Base-by-base conservation (phyloP, 1,284 basidiomycete species). In the Marasmius oreades region DNA sequence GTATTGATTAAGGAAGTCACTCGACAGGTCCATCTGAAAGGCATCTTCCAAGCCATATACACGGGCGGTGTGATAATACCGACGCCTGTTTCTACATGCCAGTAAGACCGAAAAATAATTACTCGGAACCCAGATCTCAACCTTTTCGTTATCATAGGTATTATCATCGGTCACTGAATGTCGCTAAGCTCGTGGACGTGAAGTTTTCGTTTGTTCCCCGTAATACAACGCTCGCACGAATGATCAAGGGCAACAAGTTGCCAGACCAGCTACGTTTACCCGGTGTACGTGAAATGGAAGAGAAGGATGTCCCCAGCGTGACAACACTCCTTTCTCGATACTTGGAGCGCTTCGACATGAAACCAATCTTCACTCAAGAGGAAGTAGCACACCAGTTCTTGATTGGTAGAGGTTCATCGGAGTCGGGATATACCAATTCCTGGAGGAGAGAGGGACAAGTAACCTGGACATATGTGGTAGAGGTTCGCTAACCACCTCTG, bases 1-100 rank as follows among this genome's bases (percentile, higher is more conserved):
- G 92, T 99, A 24, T 81, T 99, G 52, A 99, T 99, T 76, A 98
- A 98, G 72, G 97, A 99, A 71, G 92, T 99, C 26, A 99, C 97
- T 0, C 84, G 97, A 16, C 92, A 93, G 66, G 92, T 93, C 61
- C 87, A 99, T 70, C 77, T 98, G 18, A 82, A 85, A 59, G 92
- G 94, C 50, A 80, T 97, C 52, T 99, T 98, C 77, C 97, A 99
- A 73, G 97, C 97, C 3, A 92, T 99, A 56, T 99, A 99, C 71
- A 99, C 97, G 0, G 95, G 85, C 26, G 94, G 95, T 6, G 85
- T 93, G 16, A 84, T 95, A 34, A 76, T 98, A 23, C 95, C 95
- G 7, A 97, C 95, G 0, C 95, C 95, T 0, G 83, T 97, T 23
- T 84, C 92, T 4, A 87, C 86, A 12, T 94, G 90, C 70, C 79